Evolutionary conservation across 306 rosid genomes (phyloP).

Genomic region (Medicago truncatula): DNA sequence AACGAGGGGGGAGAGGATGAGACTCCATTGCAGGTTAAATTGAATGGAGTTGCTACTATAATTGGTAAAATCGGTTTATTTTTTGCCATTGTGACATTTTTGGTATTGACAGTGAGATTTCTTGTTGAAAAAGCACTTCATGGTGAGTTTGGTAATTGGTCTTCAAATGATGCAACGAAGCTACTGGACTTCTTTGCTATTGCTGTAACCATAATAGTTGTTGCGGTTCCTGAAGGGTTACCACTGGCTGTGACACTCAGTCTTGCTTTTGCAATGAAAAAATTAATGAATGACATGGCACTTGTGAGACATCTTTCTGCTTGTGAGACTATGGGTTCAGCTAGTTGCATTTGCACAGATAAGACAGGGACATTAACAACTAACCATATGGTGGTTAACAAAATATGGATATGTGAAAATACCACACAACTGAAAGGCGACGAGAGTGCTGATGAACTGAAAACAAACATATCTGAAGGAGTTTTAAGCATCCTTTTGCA

Average conservation of each 20-base stretch:
- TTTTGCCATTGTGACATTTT: slow-evolving; percentile 82
- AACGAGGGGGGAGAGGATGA: slow-evolving; percentile 96
- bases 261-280: slow-evolving; percentile 98
- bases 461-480: slow-evolving; percentile 57
- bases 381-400: slow-evolving; percentile 82
- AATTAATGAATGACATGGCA: slow-evolving; percentile 82
- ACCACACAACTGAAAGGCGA: slow-evolving; percentile 52
- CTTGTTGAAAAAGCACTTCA: slow-evolving; percentile 58
- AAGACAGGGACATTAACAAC: slow-evolving; percentile 96
- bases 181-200: slow-evolving; percentile 84
- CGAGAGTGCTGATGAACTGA: slow-evolving; percentile 55
- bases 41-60: slow-evolving; percentile 93
- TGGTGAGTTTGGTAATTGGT: slow-evolving; percentile 67
- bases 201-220: slow-evolving; percentile 90
- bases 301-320: slow-evolving; percentile 97
- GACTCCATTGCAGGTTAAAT: slow-evolving; percentile 96
- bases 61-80: slow-evolving; percentile 92
- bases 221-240: slow-evolving; percentile 98
- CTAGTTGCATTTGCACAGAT: slow-evolving; percentile 94
- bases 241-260: slow-evolving; percentile 97
- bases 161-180: slow-evolving; percentile 73
- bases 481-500: slow-evolving; percentile 64
- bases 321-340: slow-evolving; percentile 99
- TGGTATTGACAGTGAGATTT: slow-evolving; percentile 68
- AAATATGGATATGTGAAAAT: slow-evolving; percentile 71